phyloP scores from a whole-genome alignment of 352 stramenopile genomes.

The Phytophthora boehmeriae region DNA sequence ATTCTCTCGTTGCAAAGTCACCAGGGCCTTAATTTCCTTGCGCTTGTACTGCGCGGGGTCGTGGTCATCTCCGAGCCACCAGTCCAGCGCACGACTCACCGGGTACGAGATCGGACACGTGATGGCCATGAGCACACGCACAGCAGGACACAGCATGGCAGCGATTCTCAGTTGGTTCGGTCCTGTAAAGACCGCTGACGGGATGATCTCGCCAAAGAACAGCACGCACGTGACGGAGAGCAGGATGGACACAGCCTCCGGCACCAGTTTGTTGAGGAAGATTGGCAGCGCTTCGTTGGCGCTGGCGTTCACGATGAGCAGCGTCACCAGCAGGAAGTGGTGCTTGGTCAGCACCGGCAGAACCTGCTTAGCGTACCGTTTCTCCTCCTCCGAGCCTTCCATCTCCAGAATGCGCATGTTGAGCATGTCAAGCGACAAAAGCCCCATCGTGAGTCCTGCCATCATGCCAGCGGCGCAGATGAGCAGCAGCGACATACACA shows the following conservation, averaged over 20 bases:
- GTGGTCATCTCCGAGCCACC: slow-evolving; percentile 82
- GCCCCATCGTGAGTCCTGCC: slow-evolving; percentile 78
- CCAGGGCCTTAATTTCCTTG: slow-evolving; percentile 88
- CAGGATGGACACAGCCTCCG: slow-evolving; percentile 90
- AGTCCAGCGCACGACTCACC: slow-evolving; percentile 92
- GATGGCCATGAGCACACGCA: slow-evolving; percentile 88
- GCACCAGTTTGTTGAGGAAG: slow-evolving; percentile 92
- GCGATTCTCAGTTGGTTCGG: slow-evolving; percentile 93
- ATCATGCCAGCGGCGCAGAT: slow-evolving; percentile 71
- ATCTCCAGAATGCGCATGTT: slow-evolving; percentile 84
- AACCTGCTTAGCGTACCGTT: slow-evolving; percentile 78
- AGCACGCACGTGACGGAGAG: slow-evolving; percentile 96
- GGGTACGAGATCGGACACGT: slow-evolving; percentile 91
- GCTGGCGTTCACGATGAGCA: slow-evolving; percentile 94
- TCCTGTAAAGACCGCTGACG: slow-evolving; percentile 94
- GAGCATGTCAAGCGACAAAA: slow-evolving; percentile 81
- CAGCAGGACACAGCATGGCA: slow-evolving; percentile 78
- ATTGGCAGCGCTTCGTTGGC: slow-evolving; percentile 95
- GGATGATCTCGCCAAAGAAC: slow-evolving; percentile 97
- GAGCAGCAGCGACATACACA: slow-evolving; percentile 50
- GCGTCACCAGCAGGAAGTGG: slow-evolving; percentile 94
- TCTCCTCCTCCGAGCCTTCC: slow-evolving; percentile 74
- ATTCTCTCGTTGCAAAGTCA: slow-evolving; percentile 76
- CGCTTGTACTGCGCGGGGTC: slow-evolving; percentile 86
- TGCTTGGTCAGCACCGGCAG: slow-evolving; percentile 91